These are phyloP conservation scores for Chenopodium suecicum DNA, from an alignment of 148 eudicot genomes.

Conservation along the genomic window DNA sequence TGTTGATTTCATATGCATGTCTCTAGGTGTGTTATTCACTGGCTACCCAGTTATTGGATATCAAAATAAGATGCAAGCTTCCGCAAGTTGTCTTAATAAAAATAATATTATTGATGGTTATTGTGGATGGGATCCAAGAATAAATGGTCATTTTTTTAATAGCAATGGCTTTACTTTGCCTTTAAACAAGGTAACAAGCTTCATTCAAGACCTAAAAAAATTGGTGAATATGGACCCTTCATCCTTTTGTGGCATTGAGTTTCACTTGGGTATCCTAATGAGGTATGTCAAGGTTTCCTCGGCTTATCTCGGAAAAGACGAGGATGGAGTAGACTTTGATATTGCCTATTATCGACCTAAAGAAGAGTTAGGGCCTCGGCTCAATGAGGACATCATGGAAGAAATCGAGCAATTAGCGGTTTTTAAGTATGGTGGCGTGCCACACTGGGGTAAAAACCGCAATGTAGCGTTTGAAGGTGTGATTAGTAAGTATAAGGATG, in stretches of 20 bases:
- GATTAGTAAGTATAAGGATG: slow-evolving; percentile 13
- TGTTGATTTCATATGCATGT: neutral
- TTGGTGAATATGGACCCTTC: neutral
- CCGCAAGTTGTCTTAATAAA: slow-evolving; percentile 1
- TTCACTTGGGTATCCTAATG: slow-evolving; percentile 7
- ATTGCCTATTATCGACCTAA: slow-evolving; percentile 8
- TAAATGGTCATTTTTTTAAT: neutral
- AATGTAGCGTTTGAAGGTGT: slow-evolving; percentile 16
- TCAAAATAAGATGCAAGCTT: slow-evolving; percentile 18
- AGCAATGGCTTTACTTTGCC: slow-evolving; percentile 6
- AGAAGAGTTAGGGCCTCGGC: neutral
- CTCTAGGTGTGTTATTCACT: slow-evolving; percentile 1
- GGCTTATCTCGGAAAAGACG: slow-evolving; percentile 11
- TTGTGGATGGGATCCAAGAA: slow-evolving; percentile 14
- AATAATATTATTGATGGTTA: neutral
- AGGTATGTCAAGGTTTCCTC: slow-evolving; percentile 15
- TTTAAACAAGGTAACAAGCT: slow-evolving; percentile 1
- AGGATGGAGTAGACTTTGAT: slow-evolving; percentile 14
- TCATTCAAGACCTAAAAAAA: slow-evolving; percentile 3
- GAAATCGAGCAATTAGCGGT: slow-evolving; percentile 19
- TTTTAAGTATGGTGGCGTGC: slow-evolving; percentile 13
- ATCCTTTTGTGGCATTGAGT: slow-evolving; percentile 7
- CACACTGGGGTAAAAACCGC: slow-evolving; percentile 19
- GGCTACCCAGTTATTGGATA: slow-evolving; percentile 20
- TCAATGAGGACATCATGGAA: neutral